Conservation (phyloP, 2,329 filamentous ascomycete species). For the Scorias spongiosa region DNA sequence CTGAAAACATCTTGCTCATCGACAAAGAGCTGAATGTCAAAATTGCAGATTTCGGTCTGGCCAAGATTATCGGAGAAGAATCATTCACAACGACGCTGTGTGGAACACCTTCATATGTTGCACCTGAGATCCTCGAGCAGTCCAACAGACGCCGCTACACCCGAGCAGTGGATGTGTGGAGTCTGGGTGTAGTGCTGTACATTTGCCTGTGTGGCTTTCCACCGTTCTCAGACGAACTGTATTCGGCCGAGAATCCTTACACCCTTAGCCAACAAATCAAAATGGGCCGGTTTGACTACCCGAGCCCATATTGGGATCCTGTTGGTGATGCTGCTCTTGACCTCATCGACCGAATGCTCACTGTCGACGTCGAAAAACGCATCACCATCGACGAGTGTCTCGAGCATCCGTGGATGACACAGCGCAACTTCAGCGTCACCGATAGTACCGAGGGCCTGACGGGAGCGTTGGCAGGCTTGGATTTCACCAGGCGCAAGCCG, state of each 20-base stretch:
- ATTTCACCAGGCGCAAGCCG: constrained; percentile 69
- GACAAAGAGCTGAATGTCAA: constrained; percentile 80
- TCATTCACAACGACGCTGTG: constrained; percentile 93
- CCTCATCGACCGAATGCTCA: constrained; percentile 87
- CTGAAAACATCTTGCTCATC: constrained; percentile 82
- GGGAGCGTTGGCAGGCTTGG: constrained; percentile 66
- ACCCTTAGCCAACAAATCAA: constrained; percentile 81
- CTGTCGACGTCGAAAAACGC: constrained; percentile 68
- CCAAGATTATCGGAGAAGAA: constrained; percentile 96
- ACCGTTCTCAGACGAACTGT: constrained; percentile 90
- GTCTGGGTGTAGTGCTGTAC: constrained; percentile 90
- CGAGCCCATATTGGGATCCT: constrained; percentile 88
- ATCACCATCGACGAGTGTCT: constrained; percentile 85
- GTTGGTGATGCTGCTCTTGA: constrained; percentile 79
- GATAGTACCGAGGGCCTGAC: constrained; percentile 90
- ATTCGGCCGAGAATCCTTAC: constrained; percentile 61
- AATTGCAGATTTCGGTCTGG: constrained; percentile 87
- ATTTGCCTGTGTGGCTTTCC: constrained; percentile 95
- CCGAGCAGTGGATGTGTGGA: constrained; percentile 92
- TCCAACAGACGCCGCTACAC: constrained; percentile 75
- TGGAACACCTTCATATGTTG: constrained; percentile 82
- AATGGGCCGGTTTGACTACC: constrained; percentile 79
- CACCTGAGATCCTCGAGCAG: constrained; percentile 83
- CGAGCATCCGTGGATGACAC: constrained; percentile 73
- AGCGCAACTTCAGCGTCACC: constrained; percentile 25